Evolutionary conservation across 169 alveolate species (phyloP).

Genomic region (Cryptosporidium meleagridis): DNA sequence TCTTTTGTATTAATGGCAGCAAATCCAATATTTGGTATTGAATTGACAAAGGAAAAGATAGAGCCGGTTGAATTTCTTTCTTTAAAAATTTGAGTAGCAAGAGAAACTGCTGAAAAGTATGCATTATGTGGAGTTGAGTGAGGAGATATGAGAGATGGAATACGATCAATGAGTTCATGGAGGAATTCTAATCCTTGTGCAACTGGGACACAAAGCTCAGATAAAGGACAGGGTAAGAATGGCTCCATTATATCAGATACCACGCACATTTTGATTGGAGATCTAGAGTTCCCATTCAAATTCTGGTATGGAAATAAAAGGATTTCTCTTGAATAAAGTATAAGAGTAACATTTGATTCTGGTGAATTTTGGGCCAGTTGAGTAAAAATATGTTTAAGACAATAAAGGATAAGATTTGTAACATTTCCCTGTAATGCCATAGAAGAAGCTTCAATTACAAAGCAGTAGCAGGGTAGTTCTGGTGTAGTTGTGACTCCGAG

Average conservation of each 20-base stretch:
- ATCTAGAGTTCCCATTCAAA: neutral
- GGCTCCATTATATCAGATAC: conserved; percentile 59
- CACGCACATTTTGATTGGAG: conserved; percentile 47
- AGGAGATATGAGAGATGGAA: conserved; percentile 8
- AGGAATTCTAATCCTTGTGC: conserved; percentile 26
- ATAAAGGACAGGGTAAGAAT: conserved; percentile 56
- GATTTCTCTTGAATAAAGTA: conserved; percentile 52
- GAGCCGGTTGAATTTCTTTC: conserved; percentile 30
- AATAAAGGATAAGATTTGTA: conserved; percentile 23
- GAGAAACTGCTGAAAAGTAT: conserved; percentile 54
- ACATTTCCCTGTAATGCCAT: conserved; percentile 41
- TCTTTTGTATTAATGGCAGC: conserved; percentile 66
- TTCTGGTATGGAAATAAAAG: conserved; percentile 47
- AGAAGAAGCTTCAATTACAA: conserved; percentile 62
- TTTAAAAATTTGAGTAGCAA: conserved; percentile 54
- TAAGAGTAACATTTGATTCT: conserved; percentile 26
- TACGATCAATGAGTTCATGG: conserved; percentile 26
- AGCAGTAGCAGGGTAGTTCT: conserved; percentile 67
- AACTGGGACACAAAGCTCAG: conserved; percentile 58
- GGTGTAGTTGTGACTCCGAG: conserved; percentile 43
- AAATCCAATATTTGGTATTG: conserved; percentile 58
- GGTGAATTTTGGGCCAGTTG: conserved; percentile 41
- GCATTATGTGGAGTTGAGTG: conserved; percentile 69
- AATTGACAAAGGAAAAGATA: conserved; percentile 31
- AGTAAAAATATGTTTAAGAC: conserved; percentile 37